Evolutionary conservation across 2,329 filamentous ascomycete genomes (phyloP), one percentile per base, ranked within the genome.

Genomic region (Xylaria sp.): DNA sequence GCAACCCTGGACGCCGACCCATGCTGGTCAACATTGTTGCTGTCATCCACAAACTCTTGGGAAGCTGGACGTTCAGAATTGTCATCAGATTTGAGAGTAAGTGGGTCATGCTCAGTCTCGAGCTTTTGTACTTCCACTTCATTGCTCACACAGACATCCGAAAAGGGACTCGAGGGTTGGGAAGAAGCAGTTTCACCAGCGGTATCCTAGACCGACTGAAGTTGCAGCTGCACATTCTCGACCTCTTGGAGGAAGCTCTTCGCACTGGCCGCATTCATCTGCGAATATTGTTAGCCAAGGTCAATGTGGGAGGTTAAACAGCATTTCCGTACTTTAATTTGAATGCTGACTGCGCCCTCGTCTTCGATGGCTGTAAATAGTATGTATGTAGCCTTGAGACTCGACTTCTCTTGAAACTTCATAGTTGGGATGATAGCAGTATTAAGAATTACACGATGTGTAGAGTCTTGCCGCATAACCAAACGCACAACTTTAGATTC

Each of bases 391-490:
- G 89, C 87, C 79, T 93, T 93, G 69, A 92, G 87, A 50, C 87
- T 89, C 35, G 93, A 90, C 74, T 91, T 92, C 60, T 94, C 89
- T 69, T 93, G 91, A 76, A 97, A 93, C 53, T 89, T 89, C 87
- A 97, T 92, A 5, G 90, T 88, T 66, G 92, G 91, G 68, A 93
- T 88, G 68, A 98, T 86, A 0, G 90, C 89, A 0, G 92, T 93
- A 81, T 98, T 98, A 60, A 98, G 84, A 70, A 97, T 90, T 63
- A 98, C 90, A 25, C 93, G 89, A 75, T 94, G 90, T 0, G 93
- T 96, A 69, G 94, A 93, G 76, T 98, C 94, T 73, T 97, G 93
- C 21, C 95, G 91, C 90, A 98, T 94, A 69, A 98, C 87, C 72
- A 98, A 87, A 50, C 95, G 91, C 27, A 91, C 86, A 65, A 88